phyloP scores from a whole-genome alignment of 768 basidiomycete species.

The Leucosporidium yakuticum region DNA sequence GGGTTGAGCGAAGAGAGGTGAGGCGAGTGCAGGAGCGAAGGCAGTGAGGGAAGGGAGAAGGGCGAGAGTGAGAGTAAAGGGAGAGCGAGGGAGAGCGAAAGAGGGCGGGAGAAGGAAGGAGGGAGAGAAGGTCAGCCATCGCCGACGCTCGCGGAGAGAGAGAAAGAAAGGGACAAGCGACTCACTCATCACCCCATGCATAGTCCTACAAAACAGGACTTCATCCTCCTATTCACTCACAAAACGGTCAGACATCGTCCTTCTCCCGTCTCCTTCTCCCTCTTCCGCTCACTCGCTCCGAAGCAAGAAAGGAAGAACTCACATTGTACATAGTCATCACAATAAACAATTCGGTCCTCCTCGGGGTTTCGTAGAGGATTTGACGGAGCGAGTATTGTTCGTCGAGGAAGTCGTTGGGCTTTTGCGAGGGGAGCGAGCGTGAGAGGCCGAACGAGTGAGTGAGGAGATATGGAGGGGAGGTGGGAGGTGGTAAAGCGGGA shows the following conservation, averaged over 20 bases:
- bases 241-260: neutral
- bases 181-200: conserved; percentile 76
- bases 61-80: no score
- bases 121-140: neutral
- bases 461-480: no score
- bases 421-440: neutral
- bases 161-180: conserved; percentile 1
- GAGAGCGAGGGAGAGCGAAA: no score
- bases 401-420: conserved; percentile 78
- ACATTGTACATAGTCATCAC: conserved; percentile 7
- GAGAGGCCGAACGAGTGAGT: no score
- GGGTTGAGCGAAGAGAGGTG: no score
- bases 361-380: conserved; percentile 80
- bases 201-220: conserved; percentile 74
- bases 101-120: no score
- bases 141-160: neutral
- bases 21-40: no score
- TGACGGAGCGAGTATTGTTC: conserved; percentile 81
- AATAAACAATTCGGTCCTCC: conserved; percentile 67
- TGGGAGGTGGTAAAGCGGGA: neutral
- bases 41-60: no score
- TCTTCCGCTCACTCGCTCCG: conserved; percentile 52
- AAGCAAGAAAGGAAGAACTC: conserved; percentile 39
- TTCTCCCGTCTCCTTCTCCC: no score
- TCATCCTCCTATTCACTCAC: conserved; percentile 53